Evolutionary conservation across 352 stramenopile genomes (phyloP), one percentile per base, ranked within the genome.

Genomic region (Phytophthora europaea): DNA sequence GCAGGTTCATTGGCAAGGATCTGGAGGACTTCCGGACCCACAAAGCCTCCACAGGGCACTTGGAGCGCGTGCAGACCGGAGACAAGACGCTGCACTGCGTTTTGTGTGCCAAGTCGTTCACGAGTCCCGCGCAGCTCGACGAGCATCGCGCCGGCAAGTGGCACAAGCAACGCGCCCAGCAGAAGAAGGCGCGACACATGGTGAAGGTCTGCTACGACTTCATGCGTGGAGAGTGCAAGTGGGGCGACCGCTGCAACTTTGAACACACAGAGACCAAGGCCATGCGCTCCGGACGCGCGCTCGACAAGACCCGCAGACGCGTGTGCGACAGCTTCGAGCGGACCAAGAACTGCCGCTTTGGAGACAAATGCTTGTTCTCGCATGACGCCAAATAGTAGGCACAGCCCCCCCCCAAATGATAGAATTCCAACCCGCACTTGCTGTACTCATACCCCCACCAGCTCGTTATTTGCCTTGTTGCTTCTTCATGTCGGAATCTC

Each of bases 171-270:
- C 88, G 89, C 28, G 74, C 76, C 33, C 79, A 91, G 45, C 75
- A 92, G 62, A 88, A 89, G 66, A 92, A 90, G 61, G 79, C 78
- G 40, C 81, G 87, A 16, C 87, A 93, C 56, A 80, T 86, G 8
- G 80, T 93, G 15, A 86, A 89, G 47, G 75, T 93, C 48, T 96
- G 89, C 81, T 96, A 94, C 70, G 88, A 96, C 58, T 95, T 94
- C 61, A 81, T 92, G 70, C 88, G 88, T 34, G 88, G 89, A n/a
- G 64, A 79, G 45, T 96, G 89, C 74, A 76, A 70, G 7, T 86
- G 76, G 45, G 88, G 89, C 16, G 89, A 94, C 61, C 70, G 75
- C 26, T 96, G 89, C 61, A 80, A 61, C 38, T 96, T 94, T 55
- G 80, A 90, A 57, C 89, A 96, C 72, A 85, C 82, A 0, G 70